Percentiles rank a stretch among this genome's conserved stretches.
These are phyloP conservation scores for Botrytis fabae DNA, from an alignment of 2,329 filamentous ascomycete species.

Conservation along the genomic window DNA sequence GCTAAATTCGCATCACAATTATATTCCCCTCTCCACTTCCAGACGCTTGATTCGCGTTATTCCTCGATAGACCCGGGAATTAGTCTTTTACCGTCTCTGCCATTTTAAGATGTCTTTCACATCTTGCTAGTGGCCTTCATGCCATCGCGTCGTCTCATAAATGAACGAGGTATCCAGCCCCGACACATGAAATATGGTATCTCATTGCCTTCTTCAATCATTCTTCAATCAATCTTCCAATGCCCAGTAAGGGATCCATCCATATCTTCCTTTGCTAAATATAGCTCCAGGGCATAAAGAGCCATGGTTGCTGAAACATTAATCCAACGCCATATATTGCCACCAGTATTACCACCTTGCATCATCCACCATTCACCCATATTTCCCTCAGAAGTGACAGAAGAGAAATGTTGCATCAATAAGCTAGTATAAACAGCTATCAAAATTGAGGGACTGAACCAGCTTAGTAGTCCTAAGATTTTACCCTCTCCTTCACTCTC, in stretches of 20 bases:
- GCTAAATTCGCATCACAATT: conserved; percentile 19
- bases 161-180: conserved; percentile 11
- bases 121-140: conserved; percentile 1
- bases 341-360: conserved; percentile 77
- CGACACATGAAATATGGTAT: conserved; percentile 21
- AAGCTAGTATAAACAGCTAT: conserved; percentile 96
- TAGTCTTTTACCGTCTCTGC: background rate
- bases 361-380: conserved; percentile 79
- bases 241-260: conserved; percentile 73
- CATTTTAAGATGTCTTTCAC: conserved; percentile 7
- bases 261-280: conserved; percentile 78
- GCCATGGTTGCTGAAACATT: conserved; percentile 88
- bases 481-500: conserved; percentile 81
- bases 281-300: conserved; percentile 86
- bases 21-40: background rate
- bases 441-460: conserved; percentile 92
- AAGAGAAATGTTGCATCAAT: conserved; percentile 91
- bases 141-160: conserved; percentile 2
- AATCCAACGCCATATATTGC: conserved; percentile 90
- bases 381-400: conserved; percentile 61
- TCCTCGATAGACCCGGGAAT: background rate
- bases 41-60: conserved; percentile 1
- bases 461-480: conserved; percentile 79
- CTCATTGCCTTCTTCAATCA: conserved; percentile 10
- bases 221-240: conserved; percentile 85